Conservation (phyloP, 352 stramenopile genomes). For the Globisporangium paroecandrum region DNA sequence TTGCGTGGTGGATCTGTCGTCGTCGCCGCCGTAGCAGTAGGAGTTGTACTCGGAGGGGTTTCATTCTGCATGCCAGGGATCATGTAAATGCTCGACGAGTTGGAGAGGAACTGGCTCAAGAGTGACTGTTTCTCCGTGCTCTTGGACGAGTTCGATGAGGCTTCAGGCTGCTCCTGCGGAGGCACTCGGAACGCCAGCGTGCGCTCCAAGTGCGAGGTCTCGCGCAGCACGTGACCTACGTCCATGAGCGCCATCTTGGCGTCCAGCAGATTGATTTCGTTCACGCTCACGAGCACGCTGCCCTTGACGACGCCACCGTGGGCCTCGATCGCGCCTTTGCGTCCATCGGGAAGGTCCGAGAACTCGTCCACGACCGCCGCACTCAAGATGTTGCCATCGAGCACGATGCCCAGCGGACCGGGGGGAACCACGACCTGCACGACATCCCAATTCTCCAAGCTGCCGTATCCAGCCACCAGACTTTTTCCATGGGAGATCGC, state of each 20-base stretch:
- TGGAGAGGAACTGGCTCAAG: neutral
- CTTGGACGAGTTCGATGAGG: neutral
- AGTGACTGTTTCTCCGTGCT: conserved; percentile 12
- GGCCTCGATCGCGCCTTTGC: conserved; percentile 45
- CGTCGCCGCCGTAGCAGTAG: neutral
- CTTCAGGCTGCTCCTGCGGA: conserved; percentile 1
- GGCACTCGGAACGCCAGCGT: conserved; percentile 45
- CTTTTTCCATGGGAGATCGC: neutral
- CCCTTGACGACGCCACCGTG: conserved; percentile 38
- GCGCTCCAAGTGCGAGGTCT: conserved; percentile 38
- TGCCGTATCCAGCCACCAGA: neutral
- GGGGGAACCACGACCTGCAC: conserved; percentile 50
- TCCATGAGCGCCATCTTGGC: conserved; percentile 37
- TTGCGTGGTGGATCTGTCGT: conserved; percentile 7
- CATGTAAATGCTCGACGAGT: conserved; percentile 10
- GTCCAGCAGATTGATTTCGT: conserved; percentile 47
- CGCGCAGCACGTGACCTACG: conserved; percentile 44
- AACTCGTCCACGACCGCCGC: conserved; percentile 60
- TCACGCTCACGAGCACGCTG: conserved; percentile 58
- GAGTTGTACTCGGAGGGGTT: neutral
- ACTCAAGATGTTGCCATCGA: conserved; percentile 39
- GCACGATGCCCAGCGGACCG: conserved; percentile 52
- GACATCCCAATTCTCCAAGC: conserved; percentile 22
- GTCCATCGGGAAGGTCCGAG: conserved; percentile 24
- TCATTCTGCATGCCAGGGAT: neutral